Percentiles rank a stretch among this genome's conserved stretches.
These are phyloP conservation scores for Tetraselmis chui DNA, from an alignment of 139 green algal species.

Conservation along the genomic window DNA sequence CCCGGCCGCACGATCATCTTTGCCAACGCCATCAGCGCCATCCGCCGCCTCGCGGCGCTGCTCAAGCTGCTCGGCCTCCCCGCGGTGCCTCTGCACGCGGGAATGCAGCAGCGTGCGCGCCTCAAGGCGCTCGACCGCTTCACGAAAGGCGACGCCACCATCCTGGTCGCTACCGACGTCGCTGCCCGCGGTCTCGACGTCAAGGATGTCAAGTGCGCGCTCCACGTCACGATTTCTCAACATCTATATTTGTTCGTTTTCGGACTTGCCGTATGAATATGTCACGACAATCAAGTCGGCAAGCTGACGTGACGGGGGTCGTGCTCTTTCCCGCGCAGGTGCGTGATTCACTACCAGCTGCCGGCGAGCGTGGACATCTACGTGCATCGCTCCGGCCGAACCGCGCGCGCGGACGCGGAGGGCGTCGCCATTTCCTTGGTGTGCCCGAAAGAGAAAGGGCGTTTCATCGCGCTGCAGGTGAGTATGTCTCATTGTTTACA, in stretches of 20 bases:
- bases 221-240: no score
- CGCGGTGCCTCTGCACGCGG: conserved; percentile 41
- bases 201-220: conserved; percentile 13
- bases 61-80: conserved; percentile 76
- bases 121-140: conserved; percentile 84
- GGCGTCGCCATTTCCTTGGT: conserved; percentile 75
- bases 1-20: conserved; percentile 88
- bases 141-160: conserved; percentile 40
- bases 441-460: conserved; percentile 55
- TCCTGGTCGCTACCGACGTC: conserved; percentile 95
- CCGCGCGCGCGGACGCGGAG: conserved; percentile 62
- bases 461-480: conserved; percentile 36
- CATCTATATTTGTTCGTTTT: no score
- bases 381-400: conserved; percentile 90
- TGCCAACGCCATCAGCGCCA: conserved; percentile 74
- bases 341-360: conserved; percentile 89
- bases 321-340: no score
- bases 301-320: no score
- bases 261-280: no score
- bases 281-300: no score
- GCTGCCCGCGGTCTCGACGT: conserved; percentile 81
- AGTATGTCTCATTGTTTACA: no score
- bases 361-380: conserved; percentile 85
- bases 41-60: conserved; percentile 70
- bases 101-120: conserved; percentile 40